Base-by-base conservation (phyloP, 2,329 filamentous ascomycete species). In the Ophiocordyceps camponoti-floridani region DNA sequence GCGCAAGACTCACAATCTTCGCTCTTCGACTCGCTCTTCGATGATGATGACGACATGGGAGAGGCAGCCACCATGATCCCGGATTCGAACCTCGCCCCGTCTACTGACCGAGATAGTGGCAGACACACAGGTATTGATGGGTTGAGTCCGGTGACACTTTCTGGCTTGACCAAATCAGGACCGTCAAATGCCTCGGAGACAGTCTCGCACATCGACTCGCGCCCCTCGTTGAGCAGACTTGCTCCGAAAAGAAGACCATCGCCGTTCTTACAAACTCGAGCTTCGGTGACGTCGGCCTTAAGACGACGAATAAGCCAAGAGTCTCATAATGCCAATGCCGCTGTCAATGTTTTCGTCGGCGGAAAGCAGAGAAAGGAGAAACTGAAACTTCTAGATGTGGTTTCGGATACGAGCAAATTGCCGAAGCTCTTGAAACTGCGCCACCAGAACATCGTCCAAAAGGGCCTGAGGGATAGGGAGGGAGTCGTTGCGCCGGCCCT, bases 301-400 rank as follows among this genome's bases (percentile, higher is more conserved):
- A 13, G 23, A 23, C 23, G 23, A 26, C 33, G 26, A 19, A 16
- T 14, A 3, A 18, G n/a, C 7, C 31, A 30, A 1, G 18, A 2
- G 4, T 35, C 44, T 33, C 43, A 48, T 27, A 43, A 44, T 35
- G 44, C 47, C 19, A 44, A 45, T 10, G 42, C 40, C 6, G 48
- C 45, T 27, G 45, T 45, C 28, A 75, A 73, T 46, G 62, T 74
- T 1, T 74, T 74, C 42, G 49, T 54, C 7, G 59, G 59, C 10
- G 69, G 70, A 2, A 68, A 59, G 46, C 54, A 50, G 26, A 56
- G 52, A 28, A 68, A 63, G 48, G 51, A 53, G 18, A 58, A 64
- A 13, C 40, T 45, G 2, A 61, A 50, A 12, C 53, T 74, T 4
- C 52, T 50, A 13, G 61, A 68, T 3, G 57, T 45, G 9, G 65